phyloP scores from a whole-genome alignment of 306 rosid species.

The Cucumis cinereus region DNA sequence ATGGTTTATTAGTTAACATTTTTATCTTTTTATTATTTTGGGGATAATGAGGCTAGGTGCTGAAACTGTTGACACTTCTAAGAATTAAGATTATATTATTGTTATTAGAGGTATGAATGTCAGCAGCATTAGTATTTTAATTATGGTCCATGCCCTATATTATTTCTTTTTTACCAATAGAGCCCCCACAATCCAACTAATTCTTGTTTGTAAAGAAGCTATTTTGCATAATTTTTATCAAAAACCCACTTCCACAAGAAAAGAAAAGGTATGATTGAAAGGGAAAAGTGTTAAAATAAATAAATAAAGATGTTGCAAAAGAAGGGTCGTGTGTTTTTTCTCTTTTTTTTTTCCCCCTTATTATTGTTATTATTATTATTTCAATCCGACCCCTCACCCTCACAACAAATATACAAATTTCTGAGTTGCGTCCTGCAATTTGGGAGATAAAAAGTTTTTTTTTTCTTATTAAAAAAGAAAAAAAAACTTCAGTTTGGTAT shows the following conservation, averaged over 20 bases:
- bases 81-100: background rate
- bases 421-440: background rate
- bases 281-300: background rate
- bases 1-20: background rate
- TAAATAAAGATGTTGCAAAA: background rate
- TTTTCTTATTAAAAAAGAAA: too few species aligned
- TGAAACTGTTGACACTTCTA: background rate
- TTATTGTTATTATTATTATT: too few species aligned
- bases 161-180: background rate
- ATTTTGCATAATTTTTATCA: background rate
- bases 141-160: background rate
- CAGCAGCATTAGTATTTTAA: background rate
- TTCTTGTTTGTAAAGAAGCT: background rate
- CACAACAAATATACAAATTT: background rate
- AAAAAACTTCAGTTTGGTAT: too few species aligned
- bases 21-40: background rate
- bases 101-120: background rate
- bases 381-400: background rate
- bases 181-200: slow-evolving; percentile 6
- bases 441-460: background rate
- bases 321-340: background rate
- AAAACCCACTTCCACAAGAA: background rate
- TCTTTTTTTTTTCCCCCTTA: background rate
- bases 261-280: background rate
- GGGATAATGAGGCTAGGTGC: background rate